Evolutionary conservation across 192 early-diverging fungal genomes (phyloP), one percentile per base, ranked within the genome.

Genomic region (Podila epicladia): DNA sequence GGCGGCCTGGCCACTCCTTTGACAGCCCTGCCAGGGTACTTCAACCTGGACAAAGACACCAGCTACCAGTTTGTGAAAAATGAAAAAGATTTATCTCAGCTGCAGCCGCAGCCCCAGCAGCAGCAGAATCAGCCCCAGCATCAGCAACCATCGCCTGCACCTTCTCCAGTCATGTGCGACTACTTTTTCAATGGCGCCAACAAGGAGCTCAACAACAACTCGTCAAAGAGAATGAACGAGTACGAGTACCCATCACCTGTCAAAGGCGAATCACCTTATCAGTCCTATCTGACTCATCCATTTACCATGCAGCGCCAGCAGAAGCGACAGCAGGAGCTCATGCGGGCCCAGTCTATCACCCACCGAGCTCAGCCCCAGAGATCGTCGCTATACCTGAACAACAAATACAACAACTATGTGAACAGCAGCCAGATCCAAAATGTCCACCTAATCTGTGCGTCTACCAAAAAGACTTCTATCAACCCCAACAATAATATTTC

Each of bases 371-470:
- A 69, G 12, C 67, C 37, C 17, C 35, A 67, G 31, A 33, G 31
- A 26, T 37, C 22, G n/a, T 35, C 65, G 0, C 15, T 22, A 1
- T 32, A 41, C 20, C 48, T 29, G 4, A 51, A 33, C 9, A 60
- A 49, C 57, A 76, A 76, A 55, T 76, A 76, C 68, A 57, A 61
- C 9, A 65, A 48, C 37, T 70, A 66, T 45, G 65, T 68, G 17
- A 71, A 59, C 48, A 70, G 55, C 24, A 70, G 74, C 32, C 41
- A 45, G 41, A 35, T 38, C 19, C 9, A 24, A 15, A 8, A 51
- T 26, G 24, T 31, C 17, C 49, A 31, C 64, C 1, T 58, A 49
- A 45, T 31, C 60, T 4, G 22, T 58, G 37, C 51, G 31, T 45
- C 73, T 55, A n/a, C 45, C 24, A 24, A 67, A 20, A 19, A 26